These are phyloP conservation scores for Blastobotrys buckinghamii DNA, from an alignment of 1,139 yeast genomes.

Conservation along the genomic window DNA sequence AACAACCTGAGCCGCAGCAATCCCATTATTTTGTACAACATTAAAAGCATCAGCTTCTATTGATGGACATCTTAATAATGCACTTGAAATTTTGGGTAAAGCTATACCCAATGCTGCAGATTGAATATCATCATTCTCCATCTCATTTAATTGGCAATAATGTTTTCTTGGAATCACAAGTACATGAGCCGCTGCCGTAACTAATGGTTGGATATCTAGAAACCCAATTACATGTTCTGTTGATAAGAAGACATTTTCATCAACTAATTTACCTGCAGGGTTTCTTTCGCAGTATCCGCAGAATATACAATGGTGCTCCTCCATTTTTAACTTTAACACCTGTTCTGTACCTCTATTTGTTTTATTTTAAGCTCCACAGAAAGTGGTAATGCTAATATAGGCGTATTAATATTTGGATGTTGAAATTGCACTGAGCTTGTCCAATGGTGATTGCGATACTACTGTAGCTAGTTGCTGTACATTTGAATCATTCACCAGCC, in stretches of 20 bases:
- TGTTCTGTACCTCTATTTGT: not conserved
- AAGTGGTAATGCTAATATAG: too few species aligned
- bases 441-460: too few species aligned
- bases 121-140: slow-evolving; percentile 65
- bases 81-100: slow-evolving; percentile 55
- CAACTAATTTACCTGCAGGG: slow-evolving; percentile 17
- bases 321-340: not conserved
- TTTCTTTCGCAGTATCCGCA: slow-evolving; percentile 22
- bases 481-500: too few species aligned
- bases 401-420: too few species aligned
- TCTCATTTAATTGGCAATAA: slow-evolving; percentile 71
- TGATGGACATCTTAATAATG: slow-evolving; percentile 32
- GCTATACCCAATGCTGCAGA: slow-evolving; percentile 70
- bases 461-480: too few species aligned
- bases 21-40: slow-evolving; percentile 78
- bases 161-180: slow-evolving; percentile 77
- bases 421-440: too few species aligned
- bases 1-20: slow-evolving; percentile 81
- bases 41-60: slow-evolving; percentile 75
- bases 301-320: slow-evolving; percentile 24
- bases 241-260: slow-evolving; percentile 24
- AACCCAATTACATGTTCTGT: slow-evolving; percentile 42
- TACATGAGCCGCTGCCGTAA: slow-evolving; percentile 62
- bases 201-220: slow-evolving; percentile 72
- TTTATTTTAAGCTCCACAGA: too few species aligned